phyloP scores from a whole-genome alignment of 257 asterid species.

The Plantago elongata region DNA sequence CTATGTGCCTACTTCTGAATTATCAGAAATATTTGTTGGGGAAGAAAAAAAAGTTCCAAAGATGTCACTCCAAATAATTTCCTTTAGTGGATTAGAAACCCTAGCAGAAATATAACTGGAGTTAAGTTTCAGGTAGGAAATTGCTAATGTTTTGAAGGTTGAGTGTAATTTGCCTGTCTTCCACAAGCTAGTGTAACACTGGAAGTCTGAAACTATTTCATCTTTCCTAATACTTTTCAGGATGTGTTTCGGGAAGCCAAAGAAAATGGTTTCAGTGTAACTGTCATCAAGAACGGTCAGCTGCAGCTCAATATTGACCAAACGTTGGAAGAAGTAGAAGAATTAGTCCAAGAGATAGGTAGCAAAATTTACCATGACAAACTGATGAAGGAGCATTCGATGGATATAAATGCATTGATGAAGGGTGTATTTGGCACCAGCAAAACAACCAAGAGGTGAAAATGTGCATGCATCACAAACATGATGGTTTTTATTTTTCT shows the following conservation, averaged over 20 bases:
- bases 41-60: too few species aligned
- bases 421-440: constrained; percentile 77
- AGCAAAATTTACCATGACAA: constrained; percentile 83
- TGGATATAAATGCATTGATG: constrained; percentile 65
- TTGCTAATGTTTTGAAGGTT: too few species aligned
- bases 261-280: constrained; percentile 75
- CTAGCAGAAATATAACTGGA: too few species aligned
- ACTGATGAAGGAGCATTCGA: constrained; percentile 59
- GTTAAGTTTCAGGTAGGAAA: too few species aligned
- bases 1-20: too few species aligned
- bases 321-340: constrained; percentile 89
- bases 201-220: too few species aligned
- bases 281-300: constrained; percentile 84
- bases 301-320: constrained; percentile 80
- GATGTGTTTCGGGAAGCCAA: constrained; percentile 91
- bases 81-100: too few species aligned
- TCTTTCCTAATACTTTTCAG: constrained; percentile 29
- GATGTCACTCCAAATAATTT: too few species aligned
- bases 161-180: too few species aligned
- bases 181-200: too few species aligned
- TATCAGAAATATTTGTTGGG: too few species aligned
- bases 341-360: constrained; percentile 64
- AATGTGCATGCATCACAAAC: constrained; percentile 6
- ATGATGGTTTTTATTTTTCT: background rate
- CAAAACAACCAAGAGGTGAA: constrained; percentile 59